Percentiles rank a stretch among this genome's conserved stretches.
Conservation (phyloP, 495 filamentous ascomycete species). For the Apiosordaria backusii region DNA sequence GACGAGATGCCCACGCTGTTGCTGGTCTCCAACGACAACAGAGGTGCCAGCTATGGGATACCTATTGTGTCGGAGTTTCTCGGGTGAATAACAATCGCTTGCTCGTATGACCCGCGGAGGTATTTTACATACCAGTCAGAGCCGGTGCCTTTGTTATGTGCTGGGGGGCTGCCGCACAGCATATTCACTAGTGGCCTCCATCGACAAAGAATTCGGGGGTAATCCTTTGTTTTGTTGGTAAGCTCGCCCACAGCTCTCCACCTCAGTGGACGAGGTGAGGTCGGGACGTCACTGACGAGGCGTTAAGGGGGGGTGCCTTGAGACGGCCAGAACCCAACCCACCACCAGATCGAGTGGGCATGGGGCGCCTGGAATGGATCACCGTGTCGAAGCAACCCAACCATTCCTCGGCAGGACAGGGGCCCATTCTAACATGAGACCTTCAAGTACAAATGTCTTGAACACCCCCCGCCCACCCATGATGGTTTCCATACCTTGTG, state of each 20-base stretch:
- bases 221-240: constrained; percentile 12
- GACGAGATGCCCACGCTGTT: not conserved
- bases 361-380: constrained; percentile 25
- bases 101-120: not conserved
- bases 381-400: constrained; percentile 10
- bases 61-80: not conserved
- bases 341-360: not conserved
- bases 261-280: constrained; percentile 1
- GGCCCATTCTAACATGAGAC: constrained; percentile 16
- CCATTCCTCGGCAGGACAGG: constrained; percentile 20
- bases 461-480: constrained; percentile 14
- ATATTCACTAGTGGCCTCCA: not conserved
- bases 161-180: not conserved
- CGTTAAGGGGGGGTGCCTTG: constrained; percentile 5
- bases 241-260: constrained; percentile 2
- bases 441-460: constrained; percentile 33
- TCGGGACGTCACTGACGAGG: not conserved
- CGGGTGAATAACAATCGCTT: constrained; percentile 1
- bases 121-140: not conserved
- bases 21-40: not conserved
- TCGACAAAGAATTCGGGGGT: constrained; percentile 9
- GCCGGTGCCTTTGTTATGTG: not conserved
- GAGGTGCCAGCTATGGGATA: not conserved
- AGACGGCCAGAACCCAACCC: not conserved
- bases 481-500: constrained; percentile 24